These are phyloP conservation scores for Pseudogymnoascus sp. DNA, from an alignment of 2,329 filamentous ascomycete species.

Conservation along the genomic window DNA sequence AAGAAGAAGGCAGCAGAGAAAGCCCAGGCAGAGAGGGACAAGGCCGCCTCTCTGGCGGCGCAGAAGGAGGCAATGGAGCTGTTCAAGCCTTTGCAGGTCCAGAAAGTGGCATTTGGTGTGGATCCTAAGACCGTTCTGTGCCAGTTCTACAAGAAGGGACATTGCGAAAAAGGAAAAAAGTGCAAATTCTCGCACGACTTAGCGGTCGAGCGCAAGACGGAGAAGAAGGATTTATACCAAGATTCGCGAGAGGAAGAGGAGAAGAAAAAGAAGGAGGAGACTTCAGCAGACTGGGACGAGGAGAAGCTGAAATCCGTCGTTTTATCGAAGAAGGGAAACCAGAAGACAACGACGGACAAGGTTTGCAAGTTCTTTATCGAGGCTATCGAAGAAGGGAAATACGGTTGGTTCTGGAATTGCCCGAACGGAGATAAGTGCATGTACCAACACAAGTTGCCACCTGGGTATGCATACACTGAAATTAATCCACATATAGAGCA, in stretches of 20 bases:
- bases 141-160: conserved; percentile 93
- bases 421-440: conserved; percentile 98
- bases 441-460: conserved; percentile 92
- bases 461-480: conserved; percentile 60
- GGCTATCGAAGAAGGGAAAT: conserved; percentile 96
- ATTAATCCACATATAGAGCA: background rate
- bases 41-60: conserved; percentile 80
- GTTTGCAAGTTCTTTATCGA: conserved; percentile 99
- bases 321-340: conserved; percentile 93
- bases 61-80: conserved; percentile 72
- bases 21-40: conserved; percentile 70
- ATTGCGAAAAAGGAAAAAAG: conserved; percentile 94
- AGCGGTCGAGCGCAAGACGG: conserved; percentile 79
- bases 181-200: conserved; percentile 97
- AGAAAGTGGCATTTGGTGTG: conserved; percentile 95
- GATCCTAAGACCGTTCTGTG: conserved; percentile 97
- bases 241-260: conserved; percentile 70
- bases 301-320: conserved; percentile 89
- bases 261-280: conserved; percentile 76
- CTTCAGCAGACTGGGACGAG: conserved; percentile 95
- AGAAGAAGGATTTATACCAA: conserved; percentile 86
- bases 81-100: conserved; percentile 85
- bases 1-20: conserved; percentile 70
- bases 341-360: conserved; percentile 90
- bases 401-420: conserved; percentile 98